phyloP scores from a whole-genome alignment of 768 basidiomycete genomes.

The Dacryopinax spathularia region DNA sequence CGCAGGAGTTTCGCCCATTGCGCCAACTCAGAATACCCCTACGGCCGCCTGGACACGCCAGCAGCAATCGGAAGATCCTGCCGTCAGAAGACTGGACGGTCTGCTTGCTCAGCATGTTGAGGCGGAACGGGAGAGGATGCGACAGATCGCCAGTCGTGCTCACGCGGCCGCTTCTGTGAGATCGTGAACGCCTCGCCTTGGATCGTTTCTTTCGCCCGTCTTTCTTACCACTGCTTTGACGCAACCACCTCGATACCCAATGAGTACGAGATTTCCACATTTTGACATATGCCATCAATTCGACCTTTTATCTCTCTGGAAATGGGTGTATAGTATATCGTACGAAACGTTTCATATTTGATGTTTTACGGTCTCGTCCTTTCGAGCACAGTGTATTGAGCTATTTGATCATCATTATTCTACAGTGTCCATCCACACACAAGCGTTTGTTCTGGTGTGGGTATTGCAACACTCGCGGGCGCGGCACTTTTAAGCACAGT shows the following conservation, averaged over 20 bases:
- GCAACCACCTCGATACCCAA: slow-evolving; percentile 4
- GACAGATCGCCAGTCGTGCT: slow-evolving; percentile 42
- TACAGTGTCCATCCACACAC: too few relatives aligned
- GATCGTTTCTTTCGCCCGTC: background rate
- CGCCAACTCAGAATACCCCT: background rate
- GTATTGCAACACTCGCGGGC: too few relatives aligned
- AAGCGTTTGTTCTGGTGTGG: too few relatives aligned
- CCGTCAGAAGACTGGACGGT: slow-evolving; percentile 55
- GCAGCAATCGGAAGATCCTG: slow-evolving; percentile 27
- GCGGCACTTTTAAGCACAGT: too few relatives aligned
- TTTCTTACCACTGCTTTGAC: background rate
- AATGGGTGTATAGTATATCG: slow-evolving; percentile 3
- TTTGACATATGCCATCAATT: background rate
- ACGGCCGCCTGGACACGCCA: background rate
- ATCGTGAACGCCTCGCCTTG: background rate
- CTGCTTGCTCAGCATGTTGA: slow-evolving; percentile 73
- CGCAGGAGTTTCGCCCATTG: background rate
- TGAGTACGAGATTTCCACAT: background rate
- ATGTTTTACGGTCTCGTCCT: background rate
- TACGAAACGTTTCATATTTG: background rate
- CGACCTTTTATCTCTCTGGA: background rate
- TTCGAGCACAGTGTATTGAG: background rate
- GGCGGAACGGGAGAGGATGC: slow-evolving; percentile 65
- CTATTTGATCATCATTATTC: too few relatives aligned
- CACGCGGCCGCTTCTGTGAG: background rate